Percentiles rank a stretch among this genome's conserved stretches.
Evolutionary conservation across 2,329 filamentous ascomycete species (phyloP).

Genomic region (Pestalotiopsis sp.): DNA sequence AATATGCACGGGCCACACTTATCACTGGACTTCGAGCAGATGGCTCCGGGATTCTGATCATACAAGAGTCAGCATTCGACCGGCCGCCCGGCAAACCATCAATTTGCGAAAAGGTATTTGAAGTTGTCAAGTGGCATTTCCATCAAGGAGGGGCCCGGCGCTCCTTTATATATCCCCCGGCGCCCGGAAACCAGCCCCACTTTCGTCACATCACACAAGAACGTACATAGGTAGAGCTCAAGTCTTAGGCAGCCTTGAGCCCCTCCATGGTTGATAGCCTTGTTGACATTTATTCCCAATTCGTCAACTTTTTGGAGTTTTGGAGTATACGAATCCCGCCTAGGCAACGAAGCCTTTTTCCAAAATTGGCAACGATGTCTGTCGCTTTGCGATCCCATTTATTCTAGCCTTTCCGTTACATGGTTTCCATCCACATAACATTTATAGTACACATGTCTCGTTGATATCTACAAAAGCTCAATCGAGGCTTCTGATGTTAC

Average conservation of each 20-base stretch:
- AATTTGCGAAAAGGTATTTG: constrained; percentile 18
- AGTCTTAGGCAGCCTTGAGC: neutral
- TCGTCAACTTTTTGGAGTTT: neutral
- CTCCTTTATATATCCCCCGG: constrained; percentile 38
- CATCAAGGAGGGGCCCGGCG: constrained; percentile 20
- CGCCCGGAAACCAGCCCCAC: constrained; percentile 1
- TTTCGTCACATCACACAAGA: constrained; percentile 7
- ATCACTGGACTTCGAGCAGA: constrained; percentile 10
- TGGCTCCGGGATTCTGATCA: neutral
- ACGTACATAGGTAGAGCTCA: no score
- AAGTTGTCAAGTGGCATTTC: constrained; percentile 11
- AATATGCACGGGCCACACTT: constrained; percentile 7
- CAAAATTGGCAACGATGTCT: neutral
- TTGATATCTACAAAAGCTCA: constrained; percentile 6
- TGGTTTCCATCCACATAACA: neutral
- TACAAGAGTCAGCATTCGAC: constrained; percentile 15
- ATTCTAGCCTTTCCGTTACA: neutral
- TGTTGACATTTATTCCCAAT: neutral
- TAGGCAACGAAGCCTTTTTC: neutral
- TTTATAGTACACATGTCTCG: constrained; percentile 4
- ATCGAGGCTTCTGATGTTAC: constrained; percentile 5
- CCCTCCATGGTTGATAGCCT: constrained; percentile 2
- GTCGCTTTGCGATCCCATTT: neutral
- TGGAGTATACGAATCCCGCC: neutral
- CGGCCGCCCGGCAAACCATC: constrained; percentile 21